Percentiles rank a stretch among this genome's conserved stretches.
phyloP scores from a whole-genome alignment of 1,284 basidiomycete genomes.

The Trichosporon asahii region DNA sequence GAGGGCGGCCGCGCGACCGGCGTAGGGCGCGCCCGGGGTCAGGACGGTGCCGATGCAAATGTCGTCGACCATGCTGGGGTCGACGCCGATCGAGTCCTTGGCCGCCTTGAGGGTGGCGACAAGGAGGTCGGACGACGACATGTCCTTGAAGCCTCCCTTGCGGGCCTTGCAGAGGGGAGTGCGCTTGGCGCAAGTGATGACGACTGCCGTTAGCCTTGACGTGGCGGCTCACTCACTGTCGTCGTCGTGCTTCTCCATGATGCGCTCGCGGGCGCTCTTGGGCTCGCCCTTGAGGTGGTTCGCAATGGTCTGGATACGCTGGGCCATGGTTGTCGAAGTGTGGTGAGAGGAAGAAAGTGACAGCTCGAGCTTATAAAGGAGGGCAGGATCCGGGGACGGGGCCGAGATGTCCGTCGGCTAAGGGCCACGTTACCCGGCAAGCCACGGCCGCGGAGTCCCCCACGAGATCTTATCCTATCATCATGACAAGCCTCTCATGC shows the following conservation, averaged over 20 bases:
- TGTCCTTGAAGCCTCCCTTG: constrained; percentile 30
- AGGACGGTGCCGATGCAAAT: constrained; percentile 24
- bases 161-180: constrained; percentile 31
- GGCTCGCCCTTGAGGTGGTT: not conserved
- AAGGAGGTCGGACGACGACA: constrained; percentile 26
- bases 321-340: not conserved
- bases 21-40: constrained; percentile 20
- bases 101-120: constrained; percentile 25
- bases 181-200: constrained; percentile 28
- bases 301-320: not conserved
- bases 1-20: constrained; percentile 19
- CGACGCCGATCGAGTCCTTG: constrained; percentile 25
- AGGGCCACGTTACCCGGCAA: not conserved
- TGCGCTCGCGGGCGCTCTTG: not conserved
- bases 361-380: not conserved
- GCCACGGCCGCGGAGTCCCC: not conserved
- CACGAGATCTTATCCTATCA: not conserved
- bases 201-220: no score
- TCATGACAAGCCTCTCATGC: not conserved
- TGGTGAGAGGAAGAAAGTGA: not conserved
- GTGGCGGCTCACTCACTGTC: no score
- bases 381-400: not conserved
- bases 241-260: not conserved
- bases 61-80: constrained; percentile 26
- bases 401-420: not conserved